These are phyloP conservation scores for Parastagonospora avenae DNA, from an alignment of 2,329 filamentous ascomycete genomes.

Conservation along the genomic window DNA sequence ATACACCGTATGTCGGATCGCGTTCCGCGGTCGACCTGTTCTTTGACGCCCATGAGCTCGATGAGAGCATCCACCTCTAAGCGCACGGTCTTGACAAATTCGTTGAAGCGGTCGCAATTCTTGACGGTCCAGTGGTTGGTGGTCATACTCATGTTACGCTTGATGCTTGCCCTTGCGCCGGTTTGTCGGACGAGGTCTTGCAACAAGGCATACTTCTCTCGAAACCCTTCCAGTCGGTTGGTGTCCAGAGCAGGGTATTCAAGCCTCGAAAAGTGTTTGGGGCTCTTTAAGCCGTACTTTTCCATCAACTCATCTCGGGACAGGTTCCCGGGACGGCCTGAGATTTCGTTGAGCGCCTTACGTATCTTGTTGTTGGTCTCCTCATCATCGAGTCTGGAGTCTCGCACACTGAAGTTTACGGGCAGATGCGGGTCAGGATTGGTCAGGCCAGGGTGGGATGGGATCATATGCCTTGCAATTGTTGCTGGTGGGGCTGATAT, in stretches of 20 bases:
- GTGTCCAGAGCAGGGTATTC: slow-evolving; percentile 51
- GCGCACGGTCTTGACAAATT: slow-evolving; percentile 48
- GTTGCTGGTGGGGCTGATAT: slow-evolving; percentile 51
- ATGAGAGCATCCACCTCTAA: slow-evolving; percentile 53
- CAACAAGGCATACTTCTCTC: slow-evolving; percentile 51
- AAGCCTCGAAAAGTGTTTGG: slow-evolving; percentile 45
- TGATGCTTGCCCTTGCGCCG: slow-evolving; percentile 40
- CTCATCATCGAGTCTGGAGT: slow-evolving; percentile 50
- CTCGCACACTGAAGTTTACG: slow-evolving; percentile 51
- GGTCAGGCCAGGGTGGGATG: slow-evolving; percentile 49
- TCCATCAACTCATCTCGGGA: slow-evolving; percentile 52
- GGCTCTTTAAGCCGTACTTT: slow-evolving; percentile 52
- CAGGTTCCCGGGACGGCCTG: slow-evolving; percentile 47
- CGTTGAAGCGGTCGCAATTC: slow-evolving; percentile 48
- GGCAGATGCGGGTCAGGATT: slow-evolving; percentile 53
- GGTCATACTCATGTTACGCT: slow-evolving; percentile 43
- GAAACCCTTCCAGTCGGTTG: slow-evolving; percentile 52
- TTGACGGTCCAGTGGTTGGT: slow-evolving; percentile 50
- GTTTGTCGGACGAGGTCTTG: slow-evolving; percentile 44
- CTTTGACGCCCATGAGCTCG: slow-evolving; percentile 49
- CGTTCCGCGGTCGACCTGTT: slow-evolving; percentile 51
- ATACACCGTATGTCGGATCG: slow-evolving; percentile 53
- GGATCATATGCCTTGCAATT: slow-evolving; percentile 52
- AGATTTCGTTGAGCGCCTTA: slow-evolving; percentile 51
- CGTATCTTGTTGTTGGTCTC: slow-evolving; percentile 46